Evolutionary conservation across 1,139 yeast genomes (phyloP).

Genomic region (Protomyces inouyei): DNA sequence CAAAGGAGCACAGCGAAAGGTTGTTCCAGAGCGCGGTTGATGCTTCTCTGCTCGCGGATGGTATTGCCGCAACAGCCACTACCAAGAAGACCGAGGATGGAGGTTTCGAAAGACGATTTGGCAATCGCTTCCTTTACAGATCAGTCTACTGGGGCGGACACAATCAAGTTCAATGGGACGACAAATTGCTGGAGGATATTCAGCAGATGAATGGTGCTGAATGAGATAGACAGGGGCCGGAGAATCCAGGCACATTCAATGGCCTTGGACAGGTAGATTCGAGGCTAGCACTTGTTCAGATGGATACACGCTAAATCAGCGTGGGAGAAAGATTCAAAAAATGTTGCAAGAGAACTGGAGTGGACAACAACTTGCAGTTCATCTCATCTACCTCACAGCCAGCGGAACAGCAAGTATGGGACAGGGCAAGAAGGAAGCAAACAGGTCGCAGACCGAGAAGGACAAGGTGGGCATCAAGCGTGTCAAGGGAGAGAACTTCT

Average conservation of each 20-base stretch:
- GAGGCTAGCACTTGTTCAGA: too few species aligned
- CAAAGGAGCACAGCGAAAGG: background rate
- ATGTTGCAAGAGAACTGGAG: too few species aligned
- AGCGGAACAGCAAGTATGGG: constrained; percentile 55
- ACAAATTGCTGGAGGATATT: background rate
- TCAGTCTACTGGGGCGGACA: constrained; percentile 22
- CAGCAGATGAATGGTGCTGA: background rate
- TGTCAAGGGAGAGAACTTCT: constrained; percentile 95
- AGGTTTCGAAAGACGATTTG: background rate
- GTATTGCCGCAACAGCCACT: background rate
- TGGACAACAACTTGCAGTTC: too few species aligned
- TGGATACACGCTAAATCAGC: too few species aligned
- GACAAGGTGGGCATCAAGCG: constrained; percentile 79
- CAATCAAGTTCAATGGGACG: constrained; percentile 24
- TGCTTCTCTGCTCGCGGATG: background rate
- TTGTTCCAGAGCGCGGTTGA: background rate
- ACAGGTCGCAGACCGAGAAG: constrained; percentile 52
- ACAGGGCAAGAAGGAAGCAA: constrained; percentile 82
- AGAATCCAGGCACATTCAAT: too few species aligned
- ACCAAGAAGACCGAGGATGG: background rate
- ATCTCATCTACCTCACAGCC: too few species aligned
- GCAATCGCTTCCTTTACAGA: background rate
- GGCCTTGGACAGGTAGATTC: too few species aligned
- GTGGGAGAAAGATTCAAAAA: too few species aligned
- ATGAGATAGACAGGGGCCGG: too few species aligned